Evolutionary conservation across 2,329 filamentous ascomycete species (phyloP).

Genomic region (Huntiella bhutanensis): DNA sequence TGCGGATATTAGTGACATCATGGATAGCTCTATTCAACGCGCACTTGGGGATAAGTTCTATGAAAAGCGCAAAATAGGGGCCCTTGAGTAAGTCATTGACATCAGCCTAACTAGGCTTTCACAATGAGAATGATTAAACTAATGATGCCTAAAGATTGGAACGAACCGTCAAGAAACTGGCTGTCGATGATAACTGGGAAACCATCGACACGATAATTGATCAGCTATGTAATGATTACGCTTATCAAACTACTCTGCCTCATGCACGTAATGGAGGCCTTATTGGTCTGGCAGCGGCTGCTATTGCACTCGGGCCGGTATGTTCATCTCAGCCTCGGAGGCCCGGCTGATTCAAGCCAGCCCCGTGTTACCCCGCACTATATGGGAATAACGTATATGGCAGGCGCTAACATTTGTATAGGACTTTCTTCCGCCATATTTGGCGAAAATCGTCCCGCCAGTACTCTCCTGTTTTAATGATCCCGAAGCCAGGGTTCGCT

Average conservation of each 20-base stretch:
- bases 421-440: constrained; percentile 53
- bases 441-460: constrained; percentile 85
- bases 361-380: neutral
- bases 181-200: constrained; percentile 56
- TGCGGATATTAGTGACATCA: constrained; percentile 19
- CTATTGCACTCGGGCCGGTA: constrained; percentile 84
- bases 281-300: constrained; percentile 85
- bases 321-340: constrained; percentile 20
- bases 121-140: neutral
- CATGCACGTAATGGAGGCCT: constrained; percentile 91
- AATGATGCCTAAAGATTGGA: constrained; percentile 49
- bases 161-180: constrained; percentile 69
- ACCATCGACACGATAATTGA: constrained; percentile 76
- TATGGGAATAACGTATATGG: neutral
- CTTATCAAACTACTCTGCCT: constrained; percentile 90
- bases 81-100: constrained; percentile 57
- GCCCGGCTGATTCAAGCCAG: neutral
- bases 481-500: constrained; percentile 89
- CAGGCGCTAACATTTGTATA: neutral
- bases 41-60: constrained; percentile 96
- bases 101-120: neutral
- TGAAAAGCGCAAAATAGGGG: constrained; percentile 90
- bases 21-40: constrained; percentile 82
- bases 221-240: constrained; percentile 93
- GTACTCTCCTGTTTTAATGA: constrained; percentile 95